Base-by-base conservation (phyloP, 345 rosid species). In the Salix suchowensis region DNA sequence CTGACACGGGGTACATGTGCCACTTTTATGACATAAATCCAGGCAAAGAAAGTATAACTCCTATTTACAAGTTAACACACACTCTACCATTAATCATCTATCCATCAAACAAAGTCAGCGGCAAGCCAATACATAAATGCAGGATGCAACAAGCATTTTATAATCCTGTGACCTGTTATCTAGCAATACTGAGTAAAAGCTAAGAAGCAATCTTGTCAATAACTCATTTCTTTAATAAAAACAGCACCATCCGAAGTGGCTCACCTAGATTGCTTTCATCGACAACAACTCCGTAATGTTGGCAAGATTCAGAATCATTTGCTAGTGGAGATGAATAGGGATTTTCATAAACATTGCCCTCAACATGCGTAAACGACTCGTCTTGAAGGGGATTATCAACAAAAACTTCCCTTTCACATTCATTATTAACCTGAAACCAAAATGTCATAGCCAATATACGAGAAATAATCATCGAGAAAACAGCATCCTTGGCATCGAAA, bases 231-330 rank as follows among this genome's bases (percentile, higher is more conserved):
- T 52, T 64, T 5, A 74, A 2, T 40, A 61, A 46, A 67, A 28
- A 42, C 46, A 72, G 10, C 40, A 40, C 3, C 4, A 71, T 5
- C 34, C 50, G 65, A 58, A 52, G 62, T 39, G n/a, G 64, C 76
- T 82, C 61, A 87, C 89, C 88, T 71, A 76, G 30, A 79, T n/a
- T 12, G 24, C 48, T 52, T 40, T 78, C 85, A 73, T 70, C 74
- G 44, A 48, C 65, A 73, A 39, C 61, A 76, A 18, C 60, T 54
- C 71, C 70, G 30, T 70, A 6, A 42, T 21, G 48, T 58, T n/a
- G 71, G 26, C 34, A 36, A 82, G 77, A 79, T 70, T 81, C 82
- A 71, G 75, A 88, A 74, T 74, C 78, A 23, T 21, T 79, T 48
- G 46, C 66, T 24, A 66, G 15, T 23, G 75, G 39, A 36, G 67